Conservation (phyloP, 2,329 filamentous ascomycete species). For the Curvularia spicifera region DNA sequence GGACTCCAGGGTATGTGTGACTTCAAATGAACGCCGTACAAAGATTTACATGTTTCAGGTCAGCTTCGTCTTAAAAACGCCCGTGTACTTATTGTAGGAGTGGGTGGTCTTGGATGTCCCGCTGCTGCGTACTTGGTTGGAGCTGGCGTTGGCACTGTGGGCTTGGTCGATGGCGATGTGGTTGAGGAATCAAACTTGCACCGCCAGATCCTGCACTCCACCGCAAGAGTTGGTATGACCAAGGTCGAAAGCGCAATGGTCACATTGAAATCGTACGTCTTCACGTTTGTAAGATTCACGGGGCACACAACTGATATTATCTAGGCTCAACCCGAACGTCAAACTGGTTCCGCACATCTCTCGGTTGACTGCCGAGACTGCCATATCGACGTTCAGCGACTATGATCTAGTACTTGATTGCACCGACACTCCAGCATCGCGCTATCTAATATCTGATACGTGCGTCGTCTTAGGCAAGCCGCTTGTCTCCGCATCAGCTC, state of each 20-base stretch:
- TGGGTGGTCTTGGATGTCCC: slow-evolving; percentile 89
- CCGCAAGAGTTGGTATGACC: slow-evolving; percentile 70
- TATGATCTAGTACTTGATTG: slow-evolving; percentile 94
- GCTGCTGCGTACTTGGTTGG: slow-evolving; percentile 92
- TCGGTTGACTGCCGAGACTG: slow-evolving; percentile 73
- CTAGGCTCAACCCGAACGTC: slow-evolving; percentile 74
- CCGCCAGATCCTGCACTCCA: slow-evolving; percentile 84
- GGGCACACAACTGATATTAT: slow-evolving; percentile 14
- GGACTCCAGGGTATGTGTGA: slow-evolving; percentile 69
- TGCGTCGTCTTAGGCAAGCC: slow-evolving; percentile 81
- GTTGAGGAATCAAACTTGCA: slow-evolving; percentile 93
- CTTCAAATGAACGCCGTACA: not conserved
- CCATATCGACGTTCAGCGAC: slow-evolving; percentile 66
- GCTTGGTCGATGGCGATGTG: slow-evolving; percentile 83
- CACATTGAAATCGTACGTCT: slow-evolving; percentile 53
- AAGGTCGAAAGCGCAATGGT: slow-evolving; percentile 77
- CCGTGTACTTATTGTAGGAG: slow-evolving; percentile 80
- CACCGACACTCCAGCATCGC: slow-evolving; percentile 88
- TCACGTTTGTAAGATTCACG: not conserved
- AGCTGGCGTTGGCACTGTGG: slow-evolving; percentile 82
- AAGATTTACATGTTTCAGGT: slow-evolving; percentile 56
- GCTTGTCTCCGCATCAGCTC: slow-evolving; percentile 86
- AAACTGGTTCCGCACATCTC: slow-evolving; percentile 67
- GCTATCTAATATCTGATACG: slow-evolving; percentile 90
- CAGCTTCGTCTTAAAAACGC: slow-evolving; percentile 75